phyloP scores from a whole-genome alignment of 768 basidiomycete genomes.

The Suillus paluster region DNA sequence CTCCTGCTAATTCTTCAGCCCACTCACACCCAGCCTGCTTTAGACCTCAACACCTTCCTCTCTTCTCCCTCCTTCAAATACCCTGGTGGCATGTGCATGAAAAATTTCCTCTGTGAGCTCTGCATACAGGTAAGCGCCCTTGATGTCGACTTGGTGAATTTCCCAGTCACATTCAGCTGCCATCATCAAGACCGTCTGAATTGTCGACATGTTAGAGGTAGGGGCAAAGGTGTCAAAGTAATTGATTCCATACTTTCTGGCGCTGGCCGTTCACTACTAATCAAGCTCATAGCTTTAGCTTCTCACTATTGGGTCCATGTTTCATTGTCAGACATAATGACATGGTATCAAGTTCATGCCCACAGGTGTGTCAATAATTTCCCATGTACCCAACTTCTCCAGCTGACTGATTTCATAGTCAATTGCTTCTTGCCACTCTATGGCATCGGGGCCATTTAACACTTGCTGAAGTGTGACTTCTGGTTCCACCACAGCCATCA shows the following conservation, averaged over 20 bases:
- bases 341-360: constrained; percentile 28
- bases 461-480: too few relatives aligned
- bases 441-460: too few relatives aligned
- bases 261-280: background rate
- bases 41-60: constrained; percentile 36
- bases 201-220: too few relatives aligned
- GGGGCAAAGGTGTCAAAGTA: constrained; percentile 26
- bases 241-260: constrained; percentile 13
- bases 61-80: constrained; percentile 22
- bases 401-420: too few relatives aligned
- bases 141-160: too few relatives aligned
- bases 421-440: too few relatives aligned
- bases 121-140: too few relatives aligned
- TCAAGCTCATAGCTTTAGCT: background rate
- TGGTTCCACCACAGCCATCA: too few relatives aligned
- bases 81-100: constrained; percentile 39
- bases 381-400: constrained; percentile 32
- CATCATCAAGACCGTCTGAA: too few relatives aligned
- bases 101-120: constrained; percentile 44
- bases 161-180: too few relatives aligned
- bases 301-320: background rate
- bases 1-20: constrained; percentile 22
- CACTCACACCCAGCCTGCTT: constrained; percentile 39
- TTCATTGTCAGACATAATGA: background rate
- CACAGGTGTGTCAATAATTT: constrained; percentile 24